Evolutionary conservation across 2,329 filamentous ascomycete species (phyloP).

Genomic region (Calonectria crousiana): DNA sequence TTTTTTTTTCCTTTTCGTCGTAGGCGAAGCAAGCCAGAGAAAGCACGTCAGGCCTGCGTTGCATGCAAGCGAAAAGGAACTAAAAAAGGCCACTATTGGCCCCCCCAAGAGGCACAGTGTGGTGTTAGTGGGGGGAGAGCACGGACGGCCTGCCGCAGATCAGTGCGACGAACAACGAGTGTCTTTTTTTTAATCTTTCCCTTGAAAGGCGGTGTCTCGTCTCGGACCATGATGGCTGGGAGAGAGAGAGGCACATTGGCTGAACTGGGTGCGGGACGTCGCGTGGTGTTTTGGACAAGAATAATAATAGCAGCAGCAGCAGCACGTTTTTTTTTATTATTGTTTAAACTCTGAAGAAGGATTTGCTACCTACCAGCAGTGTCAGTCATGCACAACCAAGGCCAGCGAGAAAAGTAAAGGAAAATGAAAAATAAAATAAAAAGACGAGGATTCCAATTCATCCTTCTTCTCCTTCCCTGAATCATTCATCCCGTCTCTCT

Average conservation of each 20-base stretch:
- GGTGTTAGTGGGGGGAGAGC: not conserved
- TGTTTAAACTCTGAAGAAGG: not conserved
- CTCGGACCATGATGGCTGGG: not conserved
- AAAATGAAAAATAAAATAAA: not conserved
- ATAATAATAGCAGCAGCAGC: not conserved
- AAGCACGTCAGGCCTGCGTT: constrained; percentile 30
- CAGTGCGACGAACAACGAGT: not conserved
- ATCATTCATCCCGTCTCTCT: not conserved
- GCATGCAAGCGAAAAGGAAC: constrained; percentile 28
- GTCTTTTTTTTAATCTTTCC: not conserved
- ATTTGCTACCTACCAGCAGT: not conserved
- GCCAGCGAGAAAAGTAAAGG: too few relatives aligned
- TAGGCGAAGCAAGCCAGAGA: not conserved
- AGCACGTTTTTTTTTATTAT: not conserved
- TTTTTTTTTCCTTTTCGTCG: not conserved
- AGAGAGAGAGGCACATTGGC: not conserved
- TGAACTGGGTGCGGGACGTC: not conserved
- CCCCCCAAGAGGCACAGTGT: too few relatives aligned
- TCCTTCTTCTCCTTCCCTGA: not conserved
- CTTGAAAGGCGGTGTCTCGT: constrained; percentile 23
- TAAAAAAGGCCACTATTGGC: not conserved
- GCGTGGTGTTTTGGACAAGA: constrained; percentile 17
- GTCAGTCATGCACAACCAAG: not conserved
- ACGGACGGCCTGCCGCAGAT: not conserved
- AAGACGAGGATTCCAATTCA: not conserved